phyloP scores from a whole-genome alignment of 2,329 filamentous ascomycete species.

The Apiospora saccharicola region DNA sequence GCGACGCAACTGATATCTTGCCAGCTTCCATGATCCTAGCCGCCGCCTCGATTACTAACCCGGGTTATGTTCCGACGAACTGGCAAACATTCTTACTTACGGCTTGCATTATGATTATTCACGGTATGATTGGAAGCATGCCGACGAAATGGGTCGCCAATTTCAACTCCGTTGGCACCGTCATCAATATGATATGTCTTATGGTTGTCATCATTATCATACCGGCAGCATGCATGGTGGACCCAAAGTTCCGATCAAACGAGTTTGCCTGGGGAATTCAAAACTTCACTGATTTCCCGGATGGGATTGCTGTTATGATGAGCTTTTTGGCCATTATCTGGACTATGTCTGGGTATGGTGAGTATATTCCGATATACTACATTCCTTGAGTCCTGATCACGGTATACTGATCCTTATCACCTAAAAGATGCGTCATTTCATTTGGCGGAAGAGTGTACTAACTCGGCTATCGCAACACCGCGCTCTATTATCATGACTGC shows the following conservation, averaged over 20 bases:
- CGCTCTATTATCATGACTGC: slow-evolving; percentile 77
- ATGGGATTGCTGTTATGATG: slow-evolving; percentile 74
- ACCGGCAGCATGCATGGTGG: slow-evolving; percentile 61
- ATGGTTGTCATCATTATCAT: slow-evolving; percentile 73
- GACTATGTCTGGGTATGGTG: slow-evolving; percentile 44
- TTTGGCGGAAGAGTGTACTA: slow-evolving; percentile 77
- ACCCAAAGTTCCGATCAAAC: slow-evolving; percentile 53
- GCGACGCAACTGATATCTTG: not conserved
- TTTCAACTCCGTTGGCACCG: slow-evolving; percentile 74
- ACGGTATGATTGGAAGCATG: slow-evolving; percentile 72
- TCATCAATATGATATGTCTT: slow-evolving; percentile 74
- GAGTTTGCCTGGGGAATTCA: slow-evolving; percentile 71
- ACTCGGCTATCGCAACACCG: slow-evolving; percentile 73
- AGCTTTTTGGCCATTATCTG: slow-evolving; percentile 58
- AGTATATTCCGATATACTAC: not conserved
- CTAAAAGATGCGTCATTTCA: slow-evolving; percentile 73
- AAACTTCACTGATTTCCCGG: slow-evolving; percentile 70
- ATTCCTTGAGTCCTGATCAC: no score
- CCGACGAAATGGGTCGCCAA: slow-evolving; percentile 74
- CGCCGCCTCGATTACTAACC: slow-evolving; percentile 71
- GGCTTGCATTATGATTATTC: slow-evolving; percentile 71
- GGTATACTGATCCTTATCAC: not conserved
- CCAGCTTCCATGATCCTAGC: slow-evolving; percentile 73
- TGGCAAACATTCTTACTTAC: slow-evolving; percentile 76
- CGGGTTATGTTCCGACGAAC: slow-evolving; percentile 67